Evolutionary conservation across 148 eudicot genomes (phyloP).

Genomic region (Chenopodium berlandieri): DNA sequence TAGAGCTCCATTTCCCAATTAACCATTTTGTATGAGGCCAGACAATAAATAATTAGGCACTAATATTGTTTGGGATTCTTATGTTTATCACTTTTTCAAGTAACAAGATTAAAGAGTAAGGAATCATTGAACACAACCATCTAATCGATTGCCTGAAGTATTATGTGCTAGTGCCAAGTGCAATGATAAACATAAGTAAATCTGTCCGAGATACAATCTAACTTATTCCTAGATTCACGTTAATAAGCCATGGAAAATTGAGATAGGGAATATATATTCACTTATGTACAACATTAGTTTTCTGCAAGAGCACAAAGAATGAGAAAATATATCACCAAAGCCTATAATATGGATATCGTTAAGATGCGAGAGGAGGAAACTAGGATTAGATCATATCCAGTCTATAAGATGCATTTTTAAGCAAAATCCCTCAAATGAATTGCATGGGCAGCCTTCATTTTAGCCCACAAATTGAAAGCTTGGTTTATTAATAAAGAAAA

Average conservation of each 20-base stretch:
- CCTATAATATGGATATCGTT: too few species aligned
- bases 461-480: too few species aligned
- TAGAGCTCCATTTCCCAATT: not conserved
- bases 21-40: not conserved
- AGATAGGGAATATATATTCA: not conserved
- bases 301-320: not conserved
- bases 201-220: not conserved
- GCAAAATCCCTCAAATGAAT: too few species aligned
- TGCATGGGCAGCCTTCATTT: too few species aligned
- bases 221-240: not conserved
- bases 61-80: not conserved
- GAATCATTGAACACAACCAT: not conserved
- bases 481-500: too few species aligned
- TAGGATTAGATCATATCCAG: too few species aligned
- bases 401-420: too few species aligned
- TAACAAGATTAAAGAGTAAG: not conserved
- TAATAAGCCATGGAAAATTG: too few species aligned
- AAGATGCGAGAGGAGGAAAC: too few species aligned
- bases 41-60: not conserved
- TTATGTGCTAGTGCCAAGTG: not conserved
- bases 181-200: not conserved
- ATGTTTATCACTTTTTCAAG: not conserved
- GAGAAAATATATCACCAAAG: too few species aligned
- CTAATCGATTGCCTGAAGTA: not conserved
- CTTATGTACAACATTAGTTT: not conserved